Base-by-base conservation (phyloP, 495 filamentous ascomycete species). In the Neurospora discreta region DNA sequence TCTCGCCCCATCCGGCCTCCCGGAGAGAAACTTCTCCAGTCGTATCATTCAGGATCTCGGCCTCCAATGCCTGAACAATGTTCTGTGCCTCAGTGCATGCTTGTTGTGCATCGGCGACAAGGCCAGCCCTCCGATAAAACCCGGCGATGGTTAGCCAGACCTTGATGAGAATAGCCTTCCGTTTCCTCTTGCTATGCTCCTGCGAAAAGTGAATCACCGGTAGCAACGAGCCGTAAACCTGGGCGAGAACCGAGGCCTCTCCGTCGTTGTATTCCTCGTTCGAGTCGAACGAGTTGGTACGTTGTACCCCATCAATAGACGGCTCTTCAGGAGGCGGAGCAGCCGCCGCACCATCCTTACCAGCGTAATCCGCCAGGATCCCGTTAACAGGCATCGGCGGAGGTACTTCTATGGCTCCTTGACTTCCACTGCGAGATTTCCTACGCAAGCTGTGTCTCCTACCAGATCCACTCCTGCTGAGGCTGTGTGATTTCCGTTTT, bases 121-220 rank as follows among this genome's bases (percentile, higher is more conserved):
- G 88, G 2, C 85, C 88, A 13, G 94, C 93, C 65, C 93, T 88
- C 33, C 94, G 88, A 76, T 99, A 98, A 70, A 98, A 88, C 0
- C 90, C 90, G 3, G 92, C 90, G 68, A 97, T 94, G 72, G 93
- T 90, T 15, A 97, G 85, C 95, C 95, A 99, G 30, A 97, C 88
- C 70, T 88, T 89, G n/a, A 91, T 84, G 7, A 97, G 85, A 75
- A 90, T 80, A 6, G 85, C 85, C 41, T 85, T 85, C 30, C 89
- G 84, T 72, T 87, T 88, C 69, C 88, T 87, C 73, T 86, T 84
- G 52, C 79, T 77, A 73, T 88, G 84, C 0, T 82, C 80, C 44
- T 81, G 81, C 2, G 86, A 75, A 72, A 88, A 87, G 44, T 85
- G 83, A 26, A 87, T 84, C 7, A 78, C 77, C 20, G 85, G 85